A percentile compares a stretch with the other conserved stretches of the same genome.
phyloP scores from a whole-genome alignment of 805 yeast genomes.

The Starmerella stigmatis region DNA sequence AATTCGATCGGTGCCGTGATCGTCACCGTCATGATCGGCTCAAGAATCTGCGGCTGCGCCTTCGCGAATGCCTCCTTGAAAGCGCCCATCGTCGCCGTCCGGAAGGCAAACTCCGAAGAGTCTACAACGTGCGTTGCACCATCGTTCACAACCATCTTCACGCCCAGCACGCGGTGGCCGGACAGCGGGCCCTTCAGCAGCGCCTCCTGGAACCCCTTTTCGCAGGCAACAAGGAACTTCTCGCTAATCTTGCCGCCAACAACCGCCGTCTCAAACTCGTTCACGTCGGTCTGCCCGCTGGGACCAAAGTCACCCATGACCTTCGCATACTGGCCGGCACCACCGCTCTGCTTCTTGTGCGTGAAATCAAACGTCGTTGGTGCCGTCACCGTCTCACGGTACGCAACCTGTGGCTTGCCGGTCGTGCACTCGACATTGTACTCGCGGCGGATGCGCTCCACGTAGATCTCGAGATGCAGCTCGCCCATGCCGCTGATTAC shows the following conservation, averaged over 20 bases:
- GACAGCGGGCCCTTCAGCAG: constrained; percentile 92
- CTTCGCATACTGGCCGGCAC: constrained; percentile 98
- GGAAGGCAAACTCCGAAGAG: constrained; percentile 90
- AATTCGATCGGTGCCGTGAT: constrained; percentile 93
- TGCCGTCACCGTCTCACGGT: constrained; percentile 78
- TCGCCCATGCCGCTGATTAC: constrained; percentile 98
- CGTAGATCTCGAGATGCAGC: constrained; percentile 91
- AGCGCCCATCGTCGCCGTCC: constrained; percentile 84
- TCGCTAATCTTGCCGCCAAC: constrained; percentile 97
- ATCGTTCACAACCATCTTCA: constrained; percentile 84
- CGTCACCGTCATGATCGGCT: constrained; percentile 91
- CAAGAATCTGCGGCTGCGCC: constrained; percentile 79
- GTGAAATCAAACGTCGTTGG: constrained; percentile 79
- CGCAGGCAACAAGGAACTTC: constrained; percentile 86
- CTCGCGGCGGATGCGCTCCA: constrained; percentile 96
- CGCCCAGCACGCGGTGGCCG: constrained; percentile 90
- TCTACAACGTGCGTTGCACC: constrained; percentile 97
- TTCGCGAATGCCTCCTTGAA: constrained; percentile 81
- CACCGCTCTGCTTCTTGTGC: constrained; percentile 97
- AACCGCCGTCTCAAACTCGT: constrained; percentile 72
- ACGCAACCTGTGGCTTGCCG: constrained; percentile 96
- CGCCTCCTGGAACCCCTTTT: constrained; percentile 89
- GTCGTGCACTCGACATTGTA: constrained; percentile 90
- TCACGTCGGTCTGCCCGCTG: constrained; percentile 36
- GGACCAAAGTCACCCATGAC: constrained; percentile 76